These are phyloP conservation scores for Suillus occidentalis DNA, from an alignment of 768 basidiomycete genomes.

Conservation along the genomic window DNA sequence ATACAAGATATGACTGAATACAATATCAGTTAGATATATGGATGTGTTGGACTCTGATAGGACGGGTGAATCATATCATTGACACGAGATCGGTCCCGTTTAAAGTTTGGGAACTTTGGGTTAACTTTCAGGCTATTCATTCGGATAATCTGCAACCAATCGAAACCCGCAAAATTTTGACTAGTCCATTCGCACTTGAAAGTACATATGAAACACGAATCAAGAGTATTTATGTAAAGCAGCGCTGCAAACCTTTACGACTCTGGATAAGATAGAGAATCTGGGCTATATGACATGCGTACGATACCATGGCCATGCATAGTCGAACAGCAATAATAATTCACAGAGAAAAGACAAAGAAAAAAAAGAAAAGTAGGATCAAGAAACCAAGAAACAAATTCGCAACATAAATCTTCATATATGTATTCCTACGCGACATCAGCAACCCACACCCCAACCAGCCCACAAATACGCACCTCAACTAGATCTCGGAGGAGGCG, in stretches of 20 bases:
- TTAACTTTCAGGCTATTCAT: no score
- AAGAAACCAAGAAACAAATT: neutral
- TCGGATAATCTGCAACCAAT: neutral
- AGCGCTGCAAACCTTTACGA: neutral
- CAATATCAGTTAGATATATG: slow-evolving; percentile 1
- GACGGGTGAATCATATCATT: neutral
- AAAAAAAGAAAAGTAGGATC: neutral
- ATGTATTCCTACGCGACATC: neutral
- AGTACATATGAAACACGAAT: neutral
- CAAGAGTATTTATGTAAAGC: neutral
- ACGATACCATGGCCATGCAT: neutral
- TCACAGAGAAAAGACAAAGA: neutral
- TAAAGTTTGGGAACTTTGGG: neutral
- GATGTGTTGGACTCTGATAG: neutral
- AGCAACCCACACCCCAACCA: neutral
- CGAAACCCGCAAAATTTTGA: neutral
- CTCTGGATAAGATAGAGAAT: neutral
- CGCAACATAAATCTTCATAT: neutral
- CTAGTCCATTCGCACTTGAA: neutral
- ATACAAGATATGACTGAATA: slow-evolving; percentile 7
- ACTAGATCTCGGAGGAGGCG: slow-evolving; percentile 22
- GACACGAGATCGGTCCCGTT: neutral
- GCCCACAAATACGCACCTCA: slow-evolving; percentile 1
- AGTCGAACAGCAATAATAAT: neutral
- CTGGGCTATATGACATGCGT: neutral